phyloP scores from a whole-genome alignment of 192 early-diverging fungal species.

The Backusella circina region DNA sequence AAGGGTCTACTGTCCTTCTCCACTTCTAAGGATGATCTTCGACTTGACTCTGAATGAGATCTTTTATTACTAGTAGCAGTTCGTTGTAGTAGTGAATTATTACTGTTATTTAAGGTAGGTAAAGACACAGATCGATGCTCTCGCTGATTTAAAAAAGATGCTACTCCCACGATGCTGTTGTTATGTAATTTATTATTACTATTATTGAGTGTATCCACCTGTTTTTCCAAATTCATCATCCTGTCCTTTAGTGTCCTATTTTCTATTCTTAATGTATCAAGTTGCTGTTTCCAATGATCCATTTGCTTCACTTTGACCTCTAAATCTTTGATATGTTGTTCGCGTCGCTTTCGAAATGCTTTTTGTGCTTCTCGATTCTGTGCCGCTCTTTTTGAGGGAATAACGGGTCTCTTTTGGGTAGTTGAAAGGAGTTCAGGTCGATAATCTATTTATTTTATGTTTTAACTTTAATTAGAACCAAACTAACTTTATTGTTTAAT shows the following conservation, averaged over 20 bases:
- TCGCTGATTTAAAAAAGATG: not conserved
- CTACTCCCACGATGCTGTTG: not conserved
- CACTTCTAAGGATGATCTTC: not conserved
- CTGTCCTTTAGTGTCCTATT: conserved; percentile 10
- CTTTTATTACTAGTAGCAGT: not conserved
- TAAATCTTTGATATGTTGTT: conserved; percentile 74
- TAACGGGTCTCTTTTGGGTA: not conserved
- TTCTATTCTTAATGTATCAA: conserved; percentile 18
- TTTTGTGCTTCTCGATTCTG: conserved; percentile 90
- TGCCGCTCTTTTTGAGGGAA: conserved; percentile 69
- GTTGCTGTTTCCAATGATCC: conserved; percentile 22
- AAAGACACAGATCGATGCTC: not conserved
- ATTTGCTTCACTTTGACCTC: conserved; percentile 69
- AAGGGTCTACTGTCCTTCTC: not conserved
- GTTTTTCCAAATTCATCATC: conserved; percentile 1
- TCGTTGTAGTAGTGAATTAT: not conserved
- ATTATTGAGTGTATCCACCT: not conserved
- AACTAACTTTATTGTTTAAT: not conserved
- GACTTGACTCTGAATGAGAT: not conserved
- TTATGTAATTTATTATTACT: not conserved
- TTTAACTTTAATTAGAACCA: not conserved
- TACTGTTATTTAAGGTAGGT: not conserved
- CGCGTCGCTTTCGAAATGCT: conserved; percentile 84
- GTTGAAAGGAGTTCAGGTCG: not conserved
- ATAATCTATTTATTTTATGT: not conserved